phyloP scores from a whole-genome alignment of 2,329 filamentous ascomycete species.

The Fusarium lateritium region DNA sequence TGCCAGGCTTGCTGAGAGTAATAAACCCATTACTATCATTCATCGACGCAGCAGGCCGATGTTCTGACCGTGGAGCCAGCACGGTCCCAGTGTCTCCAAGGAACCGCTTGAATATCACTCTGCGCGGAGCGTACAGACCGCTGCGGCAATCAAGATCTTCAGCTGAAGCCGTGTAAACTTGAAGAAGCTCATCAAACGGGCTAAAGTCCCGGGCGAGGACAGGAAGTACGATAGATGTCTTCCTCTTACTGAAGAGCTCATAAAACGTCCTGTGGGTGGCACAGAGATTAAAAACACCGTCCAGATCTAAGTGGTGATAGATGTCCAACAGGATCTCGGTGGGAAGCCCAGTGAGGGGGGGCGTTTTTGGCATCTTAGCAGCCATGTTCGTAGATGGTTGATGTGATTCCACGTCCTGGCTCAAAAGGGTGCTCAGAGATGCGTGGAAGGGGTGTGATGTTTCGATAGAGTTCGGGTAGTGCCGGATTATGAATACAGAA shows the following conservation, averaged over 20 bases:
- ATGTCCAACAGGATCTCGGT: conserved; percentile 65
- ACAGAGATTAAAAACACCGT: conserved; percentile 58
- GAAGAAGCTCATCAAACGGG: conserved; percentile 63
- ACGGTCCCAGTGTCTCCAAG: conserved; percentile 52
- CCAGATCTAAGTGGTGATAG: conserved; percentile 61
- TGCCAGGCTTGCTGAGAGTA: conserved; percentile 43
- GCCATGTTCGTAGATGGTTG: conserved; percentile 38
- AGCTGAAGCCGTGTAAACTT: conserved; percentile 60
- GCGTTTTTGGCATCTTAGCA: conserved; percentile 16
- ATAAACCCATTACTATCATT: conserved; percentile 38
- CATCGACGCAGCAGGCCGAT: conserved; percentile 12
- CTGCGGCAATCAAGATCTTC: conserved; percentile 53
- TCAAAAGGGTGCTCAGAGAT: background rate
- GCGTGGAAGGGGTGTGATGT: background rate
- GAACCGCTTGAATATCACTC: conserved; percentile 57
- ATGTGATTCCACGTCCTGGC: background rate
- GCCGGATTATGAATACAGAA: conserved; percentile 3
- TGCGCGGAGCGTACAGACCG: conserved; percentile 57
- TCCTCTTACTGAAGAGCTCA: conserved; percentile 59
- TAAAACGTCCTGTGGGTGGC: conserved; percentile 56
- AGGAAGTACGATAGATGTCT: conserved; percentile 59
- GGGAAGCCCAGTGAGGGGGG: conserved; percentile 55
- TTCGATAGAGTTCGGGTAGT: conserved; percentile 8
- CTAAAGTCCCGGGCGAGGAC: conserved; percentile 60
- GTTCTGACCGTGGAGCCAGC: conserved; percentile 39